A percentile compares a stretch with the other conserved stretches of the same genome.
Evolutionary conservation across 2,329 filamentous ascomycete genomes (phyloP).

Genomic region (Paracorniculantispora psalliotae): DNA sequence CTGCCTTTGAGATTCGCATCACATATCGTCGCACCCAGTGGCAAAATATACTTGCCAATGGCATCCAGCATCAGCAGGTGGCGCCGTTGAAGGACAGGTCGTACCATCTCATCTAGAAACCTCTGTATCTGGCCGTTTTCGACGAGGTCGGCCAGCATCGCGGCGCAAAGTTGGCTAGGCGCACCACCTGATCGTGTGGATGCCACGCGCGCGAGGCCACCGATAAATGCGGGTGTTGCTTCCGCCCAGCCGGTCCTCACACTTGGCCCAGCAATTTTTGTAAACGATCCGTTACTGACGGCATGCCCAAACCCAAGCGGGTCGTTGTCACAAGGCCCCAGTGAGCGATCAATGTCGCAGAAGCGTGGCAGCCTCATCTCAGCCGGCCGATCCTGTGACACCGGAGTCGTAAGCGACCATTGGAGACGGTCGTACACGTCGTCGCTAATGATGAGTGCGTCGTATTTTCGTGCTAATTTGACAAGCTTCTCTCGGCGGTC

Average conservation of each 20-base stretch:
- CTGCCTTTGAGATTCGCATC: slow-evolving; percentile 34
- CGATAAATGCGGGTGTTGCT: slow-evolving; percentile 51
- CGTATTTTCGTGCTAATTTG: slow-evolving; percentile 67
- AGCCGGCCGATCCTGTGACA: slow-evolving; percentile 21
- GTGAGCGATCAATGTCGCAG: slow-evolving; percentile 70
- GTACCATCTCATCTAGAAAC: slow-evolving; percentile 37
- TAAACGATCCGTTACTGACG: slow-evolving; percentile 83
- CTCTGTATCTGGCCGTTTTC: slow-evolving; percentile 36
- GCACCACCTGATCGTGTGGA: slow-evolving; percentile 53
- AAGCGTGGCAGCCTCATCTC: slow-evolving; percentile 64
- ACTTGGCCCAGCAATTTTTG: slow-evolving; percentile 79
- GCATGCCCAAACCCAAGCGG: slow-evolving; percentile 63
- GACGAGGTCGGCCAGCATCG: slow-evolving; percentile 46
- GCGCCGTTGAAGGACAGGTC: slow-evolving; percentile 42
- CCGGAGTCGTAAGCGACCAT: slow-evolving; percentile 53
- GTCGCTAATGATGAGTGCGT: slow-evolving; percentile 80
- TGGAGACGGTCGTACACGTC: slow-evolving; percentile 93
- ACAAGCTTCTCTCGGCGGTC: slow-evolving; percentile 65
- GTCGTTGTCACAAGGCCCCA: slow-evolving; percentile 51
- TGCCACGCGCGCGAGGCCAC: slow-evolving; percentile 48
- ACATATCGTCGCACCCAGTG: slow-evolving; percentile 51
- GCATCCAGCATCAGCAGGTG: slow-evolving; percentile 51
- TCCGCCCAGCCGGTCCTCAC: slow-evolving; percentile 85
- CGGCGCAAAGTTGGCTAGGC: slow-evolving; percentile 50
- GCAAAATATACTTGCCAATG: slow-evolving; percentile 54